Evolutionary conservation across 345 rosid species (phyloP), one percentile per base, ranked within the genome.

Genomic region (Gossypium bickii): DNA sequence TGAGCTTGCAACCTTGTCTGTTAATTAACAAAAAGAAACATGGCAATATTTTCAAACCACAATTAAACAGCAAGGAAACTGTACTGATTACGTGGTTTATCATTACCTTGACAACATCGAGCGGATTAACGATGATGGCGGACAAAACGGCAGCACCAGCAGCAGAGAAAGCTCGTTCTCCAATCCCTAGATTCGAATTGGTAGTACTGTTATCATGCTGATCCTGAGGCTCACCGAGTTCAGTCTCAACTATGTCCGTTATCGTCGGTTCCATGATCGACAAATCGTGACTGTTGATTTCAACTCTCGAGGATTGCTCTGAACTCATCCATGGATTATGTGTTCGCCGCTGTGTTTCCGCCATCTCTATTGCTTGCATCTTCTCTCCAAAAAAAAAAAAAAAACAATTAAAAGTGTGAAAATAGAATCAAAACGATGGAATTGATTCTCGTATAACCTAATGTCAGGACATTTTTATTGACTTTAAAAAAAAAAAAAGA

Each of bases 1-100:
- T 96, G 99, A 11, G 97, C 91, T 83, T 96, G 99, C 84, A 96
- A 81, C 79, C 97, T 90, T 48, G 98, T 96, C 99, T 96, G 80
- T 65, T 41, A 62, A 62, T 57, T 63, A 69, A 12, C 20, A 65
- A 24, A 57, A 18, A 25, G 1, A 67, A 62, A 7, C 9, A 43
- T 49, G 62, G 41, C 13, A 67, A 38, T 1, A 10, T 4, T 59
- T 59, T 59, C 8, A 59, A 53, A 7, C 27, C 47, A 51, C 24
- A 24, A 55, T 7, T 9, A 56, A 44, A 38, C 27, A 11, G 8
- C 48, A 60, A 4, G 8, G 24, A 45, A 44, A 13, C 11, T 34
- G 11, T 9, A 56, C 24, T 56, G 24, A 45, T 9, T 15, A 24
- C 15, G 22, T 18, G 38, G 20, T 9, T 51, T 24, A 2, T 7